Percentiles rank a stretch among this genome's conserved stretches.
These are phyloP conservation scores for Hygrocybe coccinea DNA, from an alignment of 768 basidiomycete genomes.

Conservation along the genomic window DNA sequence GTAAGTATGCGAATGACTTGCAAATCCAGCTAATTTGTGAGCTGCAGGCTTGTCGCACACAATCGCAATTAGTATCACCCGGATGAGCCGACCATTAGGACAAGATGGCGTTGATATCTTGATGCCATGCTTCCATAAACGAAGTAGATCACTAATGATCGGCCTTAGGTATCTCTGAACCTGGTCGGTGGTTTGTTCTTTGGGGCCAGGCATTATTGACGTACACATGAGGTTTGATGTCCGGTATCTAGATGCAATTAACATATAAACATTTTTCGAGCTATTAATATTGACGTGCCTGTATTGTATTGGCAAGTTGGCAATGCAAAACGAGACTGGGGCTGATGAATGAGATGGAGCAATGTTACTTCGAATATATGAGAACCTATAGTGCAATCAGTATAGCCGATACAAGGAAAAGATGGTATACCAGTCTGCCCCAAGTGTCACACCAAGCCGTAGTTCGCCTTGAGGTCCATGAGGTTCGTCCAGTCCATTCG, in stretches of 20 bases:
- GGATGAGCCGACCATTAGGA: slow-evolving; percentile 16
- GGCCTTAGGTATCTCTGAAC: slow-evolving; percentile 23
- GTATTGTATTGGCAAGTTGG: background rate
- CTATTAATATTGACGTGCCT: background rate
- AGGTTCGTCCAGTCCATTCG: background rate
- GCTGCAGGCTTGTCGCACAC: slow-evolving; percentile 38
- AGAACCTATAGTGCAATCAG: no score
- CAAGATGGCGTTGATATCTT: no score
- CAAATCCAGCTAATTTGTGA: slow-evolving; percentile 31
- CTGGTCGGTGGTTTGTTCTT: slow-evolving; percentile 24
- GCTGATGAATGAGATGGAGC: no score
- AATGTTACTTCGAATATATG: no score
- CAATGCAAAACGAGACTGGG: background rate
- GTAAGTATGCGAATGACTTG: slow-evolving; percentile 26
- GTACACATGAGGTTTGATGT: slow-evolving; percentile 24
- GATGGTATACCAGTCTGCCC: no score
- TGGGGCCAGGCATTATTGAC: no score
- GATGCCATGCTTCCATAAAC: no score
- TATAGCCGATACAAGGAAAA: no score
- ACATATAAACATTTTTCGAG: background rate
- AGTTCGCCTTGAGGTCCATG: background rate
- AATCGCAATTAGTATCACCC: slow-evolving; percentile 29
- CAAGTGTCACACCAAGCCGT: background rate
- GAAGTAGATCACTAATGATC: slow-evolving; percentile 25
- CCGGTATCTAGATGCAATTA: slow-evolving; percentile 17